phyloP scores from a whole-genome alignment of 73 alveolate genomes.

The Blepharisma stoltei region DNA sequence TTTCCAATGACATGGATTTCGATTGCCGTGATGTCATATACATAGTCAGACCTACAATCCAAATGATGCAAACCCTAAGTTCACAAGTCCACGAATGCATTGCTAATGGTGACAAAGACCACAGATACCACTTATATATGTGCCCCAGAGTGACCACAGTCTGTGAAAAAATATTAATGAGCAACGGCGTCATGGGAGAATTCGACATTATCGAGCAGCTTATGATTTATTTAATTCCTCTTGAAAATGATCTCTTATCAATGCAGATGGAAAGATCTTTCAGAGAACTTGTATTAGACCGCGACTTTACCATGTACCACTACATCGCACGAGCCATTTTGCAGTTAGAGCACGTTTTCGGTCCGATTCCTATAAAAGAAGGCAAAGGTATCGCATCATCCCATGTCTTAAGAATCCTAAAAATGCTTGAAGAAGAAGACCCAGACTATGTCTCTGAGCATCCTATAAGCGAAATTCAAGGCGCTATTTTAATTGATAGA shows the following conservation, averaged over 20 bases:
- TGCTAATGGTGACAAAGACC: not conserved
- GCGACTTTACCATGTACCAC: constrained; percentile 46
- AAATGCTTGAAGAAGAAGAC: constrained; percentile 33
- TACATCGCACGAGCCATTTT: constrained; percentile 55
- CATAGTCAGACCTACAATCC: constrained; percentile 28
- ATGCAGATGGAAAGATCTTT: constrained; percentile 51
- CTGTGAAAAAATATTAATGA: constrained; percentile 27
- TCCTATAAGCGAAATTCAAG: constrained; percentile 18
- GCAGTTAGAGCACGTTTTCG: constrained; percentile 44
- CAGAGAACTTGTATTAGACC: constrained; percentile 50
- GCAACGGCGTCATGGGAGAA: constrained; percentile 11
- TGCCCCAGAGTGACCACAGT: constrained; percentile 30
- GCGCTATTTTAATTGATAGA: constrained; percentile 45
- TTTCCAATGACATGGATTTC: not conserved
- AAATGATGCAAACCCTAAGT: constrained; percentile 28
- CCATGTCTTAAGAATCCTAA: constrained; percentile 21
- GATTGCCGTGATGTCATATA: constrained; percentile 23
- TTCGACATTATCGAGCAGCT: constrained; percentile 38
- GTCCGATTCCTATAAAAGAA: constrained; percentile 48
- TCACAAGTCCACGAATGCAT: not conserved
- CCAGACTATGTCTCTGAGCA: not conserved
- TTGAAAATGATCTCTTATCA: constrained; percentile 59
- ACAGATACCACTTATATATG: constrained; percentile 27
- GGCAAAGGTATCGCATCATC: constrained; percentile 43
- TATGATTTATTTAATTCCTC: constrained; percentile 55